Conservation (phyloP, 495 filamentous ascomycete genomes). For the Aspergillus affinis region DNA sequence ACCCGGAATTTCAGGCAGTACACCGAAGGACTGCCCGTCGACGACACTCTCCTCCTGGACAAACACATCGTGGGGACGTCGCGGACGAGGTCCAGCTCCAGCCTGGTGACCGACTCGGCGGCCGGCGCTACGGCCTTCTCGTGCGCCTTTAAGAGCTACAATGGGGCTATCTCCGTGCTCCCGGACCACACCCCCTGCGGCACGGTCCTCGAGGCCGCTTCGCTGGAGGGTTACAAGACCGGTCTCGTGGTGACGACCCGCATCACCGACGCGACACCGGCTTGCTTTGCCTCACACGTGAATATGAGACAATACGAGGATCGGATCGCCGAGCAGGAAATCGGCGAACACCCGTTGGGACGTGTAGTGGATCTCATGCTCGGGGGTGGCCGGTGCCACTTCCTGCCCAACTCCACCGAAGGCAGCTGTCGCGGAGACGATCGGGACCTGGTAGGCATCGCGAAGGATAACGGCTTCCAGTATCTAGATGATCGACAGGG, state of each 20-base stretch:
- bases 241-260: constrained; percentile 94
- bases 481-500: constrained; percentile 69
- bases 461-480: constrained; percentile 72
- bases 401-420: constrained; percentile 73
- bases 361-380: constrained; percentile 87
- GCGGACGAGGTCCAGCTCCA: constrained; percentile 77
- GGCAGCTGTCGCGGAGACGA: constrained; percentile 77
- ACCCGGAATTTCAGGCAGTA: constrained; percentile 81
- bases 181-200: constrained; percentile 86
- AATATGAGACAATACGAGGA: constrained; percentile 79
- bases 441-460: constrained; percentile 65
- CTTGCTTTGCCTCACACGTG: constrained; percentile 90
- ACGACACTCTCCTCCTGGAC: constrained; percentile 76
- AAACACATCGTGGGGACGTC: constrained; percentile 84
- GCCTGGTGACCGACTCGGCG: constrained; percentile 88
- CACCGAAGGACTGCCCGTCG: constrained; percentile 61
- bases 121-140: constrained; percentile 96
- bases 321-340: constrained; percentile 84
- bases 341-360: constrained; percentile 83
- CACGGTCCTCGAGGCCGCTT: constrained; percentile 91
- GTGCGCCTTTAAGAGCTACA: constrained; percentile 90
- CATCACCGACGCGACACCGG: constrained; percentile 96
- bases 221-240: constrained; percentile 85
- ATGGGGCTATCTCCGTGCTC: constrained; percentile 87
- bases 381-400: constrained; percentile 91